A percentile compares a stretch with the other conserved stretches of the same genome.
Evolutionary conservation across 352 stramenopile genomes (phyloP).

Genomic region (Aphanomyces cochlioides): DNA sequence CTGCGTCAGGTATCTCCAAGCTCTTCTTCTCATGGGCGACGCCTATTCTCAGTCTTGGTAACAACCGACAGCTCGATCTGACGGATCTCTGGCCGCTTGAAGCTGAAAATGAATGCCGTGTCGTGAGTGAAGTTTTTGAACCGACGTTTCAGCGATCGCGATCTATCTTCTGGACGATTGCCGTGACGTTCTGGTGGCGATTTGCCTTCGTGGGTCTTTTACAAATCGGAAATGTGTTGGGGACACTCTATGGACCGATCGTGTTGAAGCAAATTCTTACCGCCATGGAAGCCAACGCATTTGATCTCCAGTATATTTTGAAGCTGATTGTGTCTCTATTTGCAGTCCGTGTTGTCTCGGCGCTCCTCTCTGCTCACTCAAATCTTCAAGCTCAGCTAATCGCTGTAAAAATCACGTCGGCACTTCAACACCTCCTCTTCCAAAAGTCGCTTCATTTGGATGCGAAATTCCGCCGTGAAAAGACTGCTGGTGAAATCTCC

Average conservation of each 20-base stretch:
- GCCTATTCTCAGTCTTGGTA: constrained; percentile 13
- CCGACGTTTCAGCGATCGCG: neutral
- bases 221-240: constrained; percentile 1
- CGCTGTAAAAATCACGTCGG: constrained; percentile 56
- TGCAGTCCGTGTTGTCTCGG: constrained; percentile 43
- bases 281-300: neutral
- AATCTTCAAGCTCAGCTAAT: constrained; percentile 56
- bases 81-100: constrained; percentile 14
- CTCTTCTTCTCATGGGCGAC: constrained; percentile 25
- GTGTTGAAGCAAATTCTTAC: constrained; percentile 20
- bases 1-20: constrained; percentile 28
- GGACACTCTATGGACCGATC: constrained; percentile 19
- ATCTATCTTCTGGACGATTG: constrained; percentile 14
- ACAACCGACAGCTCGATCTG: constrained; percentile 8
- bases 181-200: neutral
- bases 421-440: constrained; percentile 69
- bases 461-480: constrained; percentile 35
- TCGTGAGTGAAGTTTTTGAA: constrained; percentile 11
- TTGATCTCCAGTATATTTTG: constrained; percentile 30
- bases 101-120: neutral
- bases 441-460: constrained; percentile 61
- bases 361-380: constrained; percentile 58
- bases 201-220: constrained; percentile 4
- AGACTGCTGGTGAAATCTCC: constrained; percentile 49
- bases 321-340: constrained; percentile 47